Conservation (phyloP, 1,284 basidiomycete genomes). For the Lentinula novae-zelandiae region DNA sequence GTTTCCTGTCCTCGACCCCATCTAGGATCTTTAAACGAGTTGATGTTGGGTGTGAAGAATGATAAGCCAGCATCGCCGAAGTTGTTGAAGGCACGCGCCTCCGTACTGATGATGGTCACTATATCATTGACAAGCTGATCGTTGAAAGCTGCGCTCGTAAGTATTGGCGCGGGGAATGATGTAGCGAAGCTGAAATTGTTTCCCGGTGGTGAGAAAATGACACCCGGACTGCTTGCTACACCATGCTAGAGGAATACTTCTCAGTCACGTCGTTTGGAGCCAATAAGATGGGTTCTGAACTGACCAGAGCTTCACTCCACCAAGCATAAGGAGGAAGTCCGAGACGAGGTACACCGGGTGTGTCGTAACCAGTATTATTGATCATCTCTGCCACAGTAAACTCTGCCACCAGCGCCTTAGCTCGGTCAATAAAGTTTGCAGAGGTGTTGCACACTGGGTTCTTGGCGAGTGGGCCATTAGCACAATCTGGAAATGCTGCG, state of each 20-base stretch:
- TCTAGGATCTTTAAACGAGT: slow-evolving; percentile 57
- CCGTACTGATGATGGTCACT: slow-evolving; percentile 47
- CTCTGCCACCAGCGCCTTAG: slow-evolving; percentile 40
- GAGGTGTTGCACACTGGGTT: slow-evolving; percentile 48
- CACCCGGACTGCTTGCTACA: slow-evolving; percentile 48
- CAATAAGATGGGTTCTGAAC: slow-evolving; percentile 12
- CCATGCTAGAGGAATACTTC: slow-evolving; percentile 38
- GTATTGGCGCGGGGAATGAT: slow-evolving; percentile 74
- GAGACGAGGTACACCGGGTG: slow-evolving; percentile 47
- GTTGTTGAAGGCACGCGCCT: slow-evolving; percentile 56
- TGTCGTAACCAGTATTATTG: slow-evolving; percentile 42
- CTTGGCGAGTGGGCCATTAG: slow-evolving; percentile 37
- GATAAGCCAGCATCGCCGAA: slow-evolving; percentile 38
- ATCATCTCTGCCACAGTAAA: slow-evolving; percentile 50
- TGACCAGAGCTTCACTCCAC: slow-evolving; percentile 51
- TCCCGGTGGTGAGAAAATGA: slow-evolving; percentile 43
- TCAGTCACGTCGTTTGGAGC: neutral
- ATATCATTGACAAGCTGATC: slow-evolving; percentile 45
- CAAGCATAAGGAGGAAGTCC: slow-evolving; percentile 50
- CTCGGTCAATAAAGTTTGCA: slow-evolving; percentile 42
- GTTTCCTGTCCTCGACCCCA: slow-evolving; percentile 62
- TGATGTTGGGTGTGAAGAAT: slow-evolving; percentile 58
- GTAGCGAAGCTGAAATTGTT: slow-evolving; percentile 49
- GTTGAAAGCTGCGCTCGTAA: slow-evolving; percentile 88
- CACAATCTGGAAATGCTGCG: slow-evolving; percentile 43